Base-by-base conservation (phyloP, 495 filamentous ascomycete species). In the Paragyromitra xinjiangensis region DNA sequence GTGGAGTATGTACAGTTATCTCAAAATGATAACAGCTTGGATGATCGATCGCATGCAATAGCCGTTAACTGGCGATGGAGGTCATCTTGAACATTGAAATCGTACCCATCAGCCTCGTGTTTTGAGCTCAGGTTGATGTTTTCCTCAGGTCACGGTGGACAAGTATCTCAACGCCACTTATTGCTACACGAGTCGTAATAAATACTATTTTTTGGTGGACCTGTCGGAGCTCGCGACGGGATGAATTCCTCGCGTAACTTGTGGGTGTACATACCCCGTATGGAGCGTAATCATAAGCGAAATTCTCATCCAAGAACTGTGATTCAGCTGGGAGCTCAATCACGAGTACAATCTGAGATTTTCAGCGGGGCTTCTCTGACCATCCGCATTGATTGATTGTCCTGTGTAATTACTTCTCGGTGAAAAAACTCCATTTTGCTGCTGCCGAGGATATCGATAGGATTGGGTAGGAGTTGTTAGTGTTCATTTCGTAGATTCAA, bases 221-320 rank as follows among this genome's bases (percentile, higher is more conserved):
- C 67, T 76, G 26, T 55, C 42, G 65, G 55, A 26, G 16, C 24
- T 22, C 50, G 50, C 24, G 40, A 29, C 29, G 48, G 40, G 34
- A 26, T 26, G 50, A 39, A 62, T 50, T 71, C 55, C 40, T 68
- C 64, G 58, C 58, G 58, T 70, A 51, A 51, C 22, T 69, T 16
- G 69, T 69, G 72, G 72, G n/a, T 75, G 73, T 64, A 70, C 71
- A 75, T 62, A 26, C 70, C 70, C 37, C 34, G 61, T 66, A 48
- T 26, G 70, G 50, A 22, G 50, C 70, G 61, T 65, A 51, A 51
- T 51, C 29, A 51, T 16, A 73, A 66, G 61, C 61, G 61, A 65
- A 53, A 63, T 55, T 42, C 70, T 34, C 34, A 34, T 65, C 61
- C 11, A 56, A 29, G 42, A 53, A 34, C 34, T 6, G 61, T 56